phyloP scores from a whole-genome alignment of 371 early-diverging fungal genomes.

The Haplosporangium sp. region DNA sequence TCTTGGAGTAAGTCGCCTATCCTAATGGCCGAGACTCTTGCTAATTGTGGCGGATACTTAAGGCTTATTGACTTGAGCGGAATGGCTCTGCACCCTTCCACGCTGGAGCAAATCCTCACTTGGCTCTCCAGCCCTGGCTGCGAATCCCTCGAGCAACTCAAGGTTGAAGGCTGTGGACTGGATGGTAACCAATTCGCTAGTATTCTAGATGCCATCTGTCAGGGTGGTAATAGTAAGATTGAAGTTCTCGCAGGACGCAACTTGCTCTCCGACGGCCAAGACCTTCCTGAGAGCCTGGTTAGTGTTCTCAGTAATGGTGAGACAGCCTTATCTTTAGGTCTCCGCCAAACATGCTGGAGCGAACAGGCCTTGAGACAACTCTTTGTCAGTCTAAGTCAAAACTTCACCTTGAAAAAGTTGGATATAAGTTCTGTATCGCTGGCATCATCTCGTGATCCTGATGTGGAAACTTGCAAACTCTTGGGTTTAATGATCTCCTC shows the following conservation, averaged over 20 bases:
- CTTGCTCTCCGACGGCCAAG: conserved; percentile 44
- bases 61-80: conserved; percentile 40
- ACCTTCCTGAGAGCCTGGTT: conserved; percentile 41
- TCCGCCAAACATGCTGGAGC: conserved; percentile 54
- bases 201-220: conserved; percentile 46
- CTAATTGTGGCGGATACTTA: conserved; percentile 41
- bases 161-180: conserved; percentile 51
- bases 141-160: conserved; percentile 35
- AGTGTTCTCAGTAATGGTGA: conserved; percentile 36
- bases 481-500: conserved; percentile 49
- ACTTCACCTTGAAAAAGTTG: conserved; percentile 43
- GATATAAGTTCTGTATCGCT: conserved; percentile 42
- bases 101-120: conserved; percentile 41
- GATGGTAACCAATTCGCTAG: conserved; percentile 49
- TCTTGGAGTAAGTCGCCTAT: conserved; percentile 56
- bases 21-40: conserved; percentile 52
- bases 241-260: conserved; percentile 45
- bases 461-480: conserved; percentile 52
- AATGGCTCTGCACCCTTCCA: conserved; percentile 47
- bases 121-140: conserved; percentile 44
- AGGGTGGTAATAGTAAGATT: conserved; percentile 34
- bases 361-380: conserved; percentile 48
- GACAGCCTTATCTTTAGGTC: conserved; percentile 37
- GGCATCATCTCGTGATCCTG: conserved; percentile 51
- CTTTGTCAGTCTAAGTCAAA: conserved; percentile 40